Evolutionary conservation across 176 grass and related monocot genomes (phyloP).

Genomic region (Ensete glaucum): DNA sequence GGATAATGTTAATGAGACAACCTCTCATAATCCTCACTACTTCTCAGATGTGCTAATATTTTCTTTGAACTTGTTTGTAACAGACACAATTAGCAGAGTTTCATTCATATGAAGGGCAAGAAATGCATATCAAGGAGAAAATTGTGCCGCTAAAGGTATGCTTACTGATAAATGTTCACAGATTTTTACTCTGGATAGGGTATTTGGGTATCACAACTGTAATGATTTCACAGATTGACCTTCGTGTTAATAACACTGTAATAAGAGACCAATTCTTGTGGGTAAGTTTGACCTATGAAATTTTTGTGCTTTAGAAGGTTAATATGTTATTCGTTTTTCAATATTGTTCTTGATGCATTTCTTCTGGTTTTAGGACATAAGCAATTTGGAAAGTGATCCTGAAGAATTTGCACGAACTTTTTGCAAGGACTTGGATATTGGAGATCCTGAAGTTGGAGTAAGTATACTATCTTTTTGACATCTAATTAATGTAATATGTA

Average conservation of each 20-base stretch:
- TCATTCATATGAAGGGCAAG: constrained; percentile 87
- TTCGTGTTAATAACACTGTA: constrained; percentile 75
- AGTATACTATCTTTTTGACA: constrained; percentile 2
- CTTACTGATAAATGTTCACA: neutral
- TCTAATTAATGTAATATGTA: neutral
- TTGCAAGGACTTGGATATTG: constrained; percentile 74
- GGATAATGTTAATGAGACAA: neutral
- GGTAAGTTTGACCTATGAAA: constrained; percentile 27
- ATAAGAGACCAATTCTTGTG: constrained; percentile 87
- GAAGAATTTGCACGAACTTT: constrained; percentile 90
- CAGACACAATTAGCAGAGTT: constrained; percentile 82
- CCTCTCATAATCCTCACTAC: neutral
- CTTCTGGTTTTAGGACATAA: constrained; percentile 49
- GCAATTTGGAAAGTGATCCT: constrained; percentile 87
- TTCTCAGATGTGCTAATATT: neutral
- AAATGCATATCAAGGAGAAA: constrained; percentile 92
- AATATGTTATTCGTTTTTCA: neutral
- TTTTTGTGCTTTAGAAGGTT: neutral
- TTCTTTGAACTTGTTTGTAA: neutral
- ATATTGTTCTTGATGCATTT: neutral
- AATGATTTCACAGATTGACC: constrained; percentile 59
- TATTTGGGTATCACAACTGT: constrained; percentile 1
- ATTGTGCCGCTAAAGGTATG: constrained; percentile 84
- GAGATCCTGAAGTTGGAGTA: constrained; percentile 94
- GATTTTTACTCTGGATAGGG: neutral